Evolutionary conservation across 495 filamentous ascomycete species (phyloP).

Genomic region (Clohesyomyces aquaticus): DNA sequence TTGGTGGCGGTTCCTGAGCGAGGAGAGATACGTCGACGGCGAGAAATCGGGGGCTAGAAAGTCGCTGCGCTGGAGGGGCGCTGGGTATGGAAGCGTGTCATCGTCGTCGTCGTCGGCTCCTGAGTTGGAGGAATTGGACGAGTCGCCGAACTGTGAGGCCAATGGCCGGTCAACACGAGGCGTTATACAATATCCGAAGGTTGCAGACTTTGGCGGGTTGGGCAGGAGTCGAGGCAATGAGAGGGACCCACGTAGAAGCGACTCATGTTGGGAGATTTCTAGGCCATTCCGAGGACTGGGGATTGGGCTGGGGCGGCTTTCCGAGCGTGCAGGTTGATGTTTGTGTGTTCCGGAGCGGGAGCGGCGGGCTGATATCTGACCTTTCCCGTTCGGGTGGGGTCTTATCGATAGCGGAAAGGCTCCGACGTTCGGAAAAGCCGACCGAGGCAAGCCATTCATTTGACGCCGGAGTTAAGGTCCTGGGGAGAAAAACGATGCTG

Average conservation of each 20-base stretch:
- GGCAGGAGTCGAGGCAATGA: not conserved
- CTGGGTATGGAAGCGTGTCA: conserved; percentile 78
- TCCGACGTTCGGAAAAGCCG: conserved; percentile 26
- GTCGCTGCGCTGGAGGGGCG: conserved; percentile 73
- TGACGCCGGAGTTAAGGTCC: not conserved
- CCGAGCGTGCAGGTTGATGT: too few species aligned
- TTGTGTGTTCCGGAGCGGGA: not conserved
- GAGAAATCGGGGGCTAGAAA: conserved; percentile 81
- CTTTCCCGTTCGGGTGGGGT: not conserved
- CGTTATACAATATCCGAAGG: too few species aligned
- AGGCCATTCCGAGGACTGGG: conserved; percentile 13
- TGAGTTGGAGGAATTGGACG: conserved; percentile 46
- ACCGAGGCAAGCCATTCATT: conserved; percentile 16
- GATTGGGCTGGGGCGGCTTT: not conserved
- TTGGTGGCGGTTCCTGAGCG: conserved; percentile 83
- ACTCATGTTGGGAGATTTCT: conserved; percentile 45
- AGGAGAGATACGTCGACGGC: conserved; percentile 79
- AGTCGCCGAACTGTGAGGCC: conserved; percentile 19
- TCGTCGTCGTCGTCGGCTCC: conserved; percentile 62
- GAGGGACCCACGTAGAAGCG: conserved; percentile 50
- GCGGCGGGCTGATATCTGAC: not conserved
- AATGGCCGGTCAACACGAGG: not conserved
- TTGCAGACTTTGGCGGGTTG: not conserved
- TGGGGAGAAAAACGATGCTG: too few species aligned
- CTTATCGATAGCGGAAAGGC: conserved; percentile 1